phyloP scores from a whole-genome alignment of 768 basidiomycete species.

The Lactarius evosmus region DNA sequence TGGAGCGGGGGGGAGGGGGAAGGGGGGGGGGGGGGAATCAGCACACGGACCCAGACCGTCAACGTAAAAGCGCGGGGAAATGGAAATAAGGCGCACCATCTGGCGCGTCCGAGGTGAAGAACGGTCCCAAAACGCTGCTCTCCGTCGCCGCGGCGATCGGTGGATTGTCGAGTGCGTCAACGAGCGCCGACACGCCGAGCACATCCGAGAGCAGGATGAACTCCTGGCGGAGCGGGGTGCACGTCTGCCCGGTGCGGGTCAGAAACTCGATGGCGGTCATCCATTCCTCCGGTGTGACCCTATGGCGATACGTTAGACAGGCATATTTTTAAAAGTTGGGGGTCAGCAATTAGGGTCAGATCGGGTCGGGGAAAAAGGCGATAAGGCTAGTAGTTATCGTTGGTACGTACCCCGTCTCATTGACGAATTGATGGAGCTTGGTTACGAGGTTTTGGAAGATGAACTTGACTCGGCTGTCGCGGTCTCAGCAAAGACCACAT shows the following conservation, averaged over 20 bases:
- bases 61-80: neutral
- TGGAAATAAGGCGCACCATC: conserved; percentile 47
- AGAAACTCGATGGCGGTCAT: conserved; percentile 76
- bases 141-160: conserved; percentile 62
- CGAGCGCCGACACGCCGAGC: conserved; percentile 73
- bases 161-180: conserved; percentile 72
- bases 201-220: conserved; percentile 85
- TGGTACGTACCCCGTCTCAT: conserved; percentile 55
- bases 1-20: neutral
- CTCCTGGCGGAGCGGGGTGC: conserved; percentile 60
- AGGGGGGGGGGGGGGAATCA: neutral
- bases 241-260: conserved; percentile 70
- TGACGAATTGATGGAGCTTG: conserved; percentile 72
- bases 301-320: conserved; percentile 25
- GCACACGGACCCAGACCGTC: neutral
- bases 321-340: neutral
- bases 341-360: neutral
- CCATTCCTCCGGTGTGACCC: conserved; percentile 84
- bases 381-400: neutral
- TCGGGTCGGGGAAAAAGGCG: no score
- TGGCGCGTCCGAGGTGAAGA: conserved; percentile 74
- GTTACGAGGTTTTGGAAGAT: conserved; percentile 51
- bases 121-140: conserved; percentile 77
- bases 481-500: conserved; percentile 22
- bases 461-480: conserved; percentile 43